Percentiles rank a stretch among this genome's conserved stretches.
Evolutionary conservation across 352 stramenopile genomes (phyloP).

Genomic region (Peronosclerospora sorghi): DNA sequence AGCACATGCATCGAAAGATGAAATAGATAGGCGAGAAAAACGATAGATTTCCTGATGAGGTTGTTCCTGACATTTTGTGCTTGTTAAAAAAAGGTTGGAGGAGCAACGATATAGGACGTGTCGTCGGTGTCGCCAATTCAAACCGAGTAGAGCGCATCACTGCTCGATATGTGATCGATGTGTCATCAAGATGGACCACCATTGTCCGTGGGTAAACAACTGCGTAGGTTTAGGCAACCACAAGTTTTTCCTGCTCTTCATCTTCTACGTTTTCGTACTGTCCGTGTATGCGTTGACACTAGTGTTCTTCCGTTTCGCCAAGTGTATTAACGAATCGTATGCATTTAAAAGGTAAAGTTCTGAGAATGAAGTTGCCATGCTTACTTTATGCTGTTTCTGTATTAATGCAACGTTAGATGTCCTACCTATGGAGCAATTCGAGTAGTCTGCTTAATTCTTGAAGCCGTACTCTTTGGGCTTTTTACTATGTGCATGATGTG

Average conservation of each 20-base stretch:
- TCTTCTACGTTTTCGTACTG: constrained; percentile 90
- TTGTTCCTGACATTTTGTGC: constrained; percentile 3
- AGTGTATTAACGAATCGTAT: constrained; percentile 77
- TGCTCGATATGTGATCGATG: constrained; percentile 94
- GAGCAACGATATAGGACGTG: constrained; percentile 81
- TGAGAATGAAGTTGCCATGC: neutral
- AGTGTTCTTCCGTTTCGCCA: constrained; percentile 84
- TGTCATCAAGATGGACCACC: constrained; percentile 99
- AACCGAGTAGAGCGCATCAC: constrained; percentile 92
- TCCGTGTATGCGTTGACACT: constrained; percentile 92
- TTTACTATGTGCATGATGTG: constrained; percentile 99
- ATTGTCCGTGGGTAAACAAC: constrained; percentile 99
- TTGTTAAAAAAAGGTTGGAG: constrained; percentile 35
- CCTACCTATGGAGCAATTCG: constrained; percentile 62
- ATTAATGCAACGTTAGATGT: constrained; percentile 26
- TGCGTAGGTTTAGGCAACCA: constrained; percentile 98
- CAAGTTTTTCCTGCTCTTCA: constrained; percentile 91
- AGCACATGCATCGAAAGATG: constrained; percentile 62
- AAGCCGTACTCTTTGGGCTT: constrained; percentile 92
- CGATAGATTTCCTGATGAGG: neutral
- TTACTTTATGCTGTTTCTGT: constrained; percentile 6
- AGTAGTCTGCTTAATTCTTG: constrained; percentile 79
- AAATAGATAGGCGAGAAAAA: constrained; percentile 39
- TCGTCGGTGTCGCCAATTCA: constrained; percentile 91
- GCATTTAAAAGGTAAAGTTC: constrained; percentile 3